These are phyloP conservation scores for Trichoderma asperellum DNA, from an alignment of 2,329 filamentous ascomycete species.

Conservation along the genomic window DNA sequence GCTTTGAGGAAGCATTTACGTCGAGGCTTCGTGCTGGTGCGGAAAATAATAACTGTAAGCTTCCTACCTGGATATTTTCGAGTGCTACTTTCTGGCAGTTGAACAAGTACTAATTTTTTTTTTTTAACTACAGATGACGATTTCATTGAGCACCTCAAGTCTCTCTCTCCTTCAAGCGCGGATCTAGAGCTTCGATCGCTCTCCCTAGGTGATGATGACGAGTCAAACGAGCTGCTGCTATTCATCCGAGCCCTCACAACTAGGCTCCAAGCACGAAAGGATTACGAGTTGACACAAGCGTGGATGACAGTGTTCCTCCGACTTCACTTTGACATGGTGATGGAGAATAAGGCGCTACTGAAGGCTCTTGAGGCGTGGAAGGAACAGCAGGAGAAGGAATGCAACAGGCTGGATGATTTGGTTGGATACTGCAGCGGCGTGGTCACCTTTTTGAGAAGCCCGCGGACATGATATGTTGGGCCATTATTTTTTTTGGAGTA, in stretches of 20 bases:
- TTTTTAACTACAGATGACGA: slow-evolving; percentile 55
- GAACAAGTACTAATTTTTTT: slow-evolving; percentile 32
- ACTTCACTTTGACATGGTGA: slow-evolving; percentile 67
- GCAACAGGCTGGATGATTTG: slow-evolving; percentile 70
- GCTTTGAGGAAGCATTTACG: slow-evolving; percentile 62
- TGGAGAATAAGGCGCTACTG: slow-evolving; percentile 57
- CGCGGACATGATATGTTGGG: slow-evolving; percentile 49
- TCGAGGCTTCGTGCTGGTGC: slow-evolving; percentile 59
- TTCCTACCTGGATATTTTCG: background rate
- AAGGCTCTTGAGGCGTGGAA: slow-evolving; percentile 71
- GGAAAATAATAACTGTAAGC: slow-evolving; percentile 63
- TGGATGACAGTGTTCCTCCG: slow-evolving; percentile 97
- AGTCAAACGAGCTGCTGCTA: slow-evolving; percentile 70
- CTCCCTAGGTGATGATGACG: slow-evolving; percentile 48
- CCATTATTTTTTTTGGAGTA: background rate
- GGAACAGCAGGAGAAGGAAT: slow-evolving; percentile 71
- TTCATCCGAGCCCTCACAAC: slow-evolving; percentile 83
- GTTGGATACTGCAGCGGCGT: slow-evolving; percentile 90
- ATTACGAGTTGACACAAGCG: slow-evolving; percentile 92
- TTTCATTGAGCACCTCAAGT: slow-evolving; percentile 79
- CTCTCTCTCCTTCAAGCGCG: slow-evolving; percentile 79
- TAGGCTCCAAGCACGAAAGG: slow-evolving; percentile 68
- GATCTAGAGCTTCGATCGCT: slow-evolving; percentile 91
- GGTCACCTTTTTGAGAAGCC: slow-evolving; percentile 75
- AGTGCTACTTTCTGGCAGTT: slow-evolving; percentile 19